Evolutionary conservation across 2,329 filamentous ascomycete species (phyloP), one percentile per base, ranked within the genome.

Genomic region (Ophiostoma ulmi): DNA sequence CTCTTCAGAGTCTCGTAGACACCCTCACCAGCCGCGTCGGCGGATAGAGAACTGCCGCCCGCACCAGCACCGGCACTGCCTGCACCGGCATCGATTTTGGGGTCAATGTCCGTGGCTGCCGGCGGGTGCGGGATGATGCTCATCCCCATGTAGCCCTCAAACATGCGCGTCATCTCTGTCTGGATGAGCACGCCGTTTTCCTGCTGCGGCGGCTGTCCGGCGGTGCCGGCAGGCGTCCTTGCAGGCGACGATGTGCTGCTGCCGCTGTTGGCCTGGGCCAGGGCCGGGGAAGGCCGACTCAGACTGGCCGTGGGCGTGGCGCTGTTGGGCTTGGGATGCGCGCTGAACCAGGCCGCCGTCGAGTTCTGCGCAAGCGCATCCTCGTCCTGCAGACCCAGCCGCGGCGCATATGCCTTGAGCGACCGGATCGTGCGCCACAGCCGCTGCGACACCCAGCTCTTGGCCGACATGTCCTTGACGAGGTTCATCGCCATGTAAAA

Each of bases 401-500:
- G 86, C 0, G 90, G 89, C 0, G 89, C 91, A 7, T 92, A 87
- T 72, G 91, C 87, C 75, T 91, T 91, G 52, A 94, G 84, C 0
- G 88, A 87, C 52, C 85, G 84, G 69, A 93, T 88, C 0, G 89
- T 92, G 73, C 86, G 86, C 91, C 91, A 94, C 1, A 94, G 80
- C 0, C 91, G 84, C 74, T 91, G 88, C 6, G 88, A 90, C 1
- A 93, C 88, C 80, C 87, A 91, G 36, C 88, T 91, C 75, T 89
- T 88, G 39, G 87, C 86, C 3, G 88, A 91, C 70, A 94, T 84
- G 70, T 90, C 89, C 73, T 91, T 89, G 55, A 94, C 87, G 3
- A 94, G 82, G 70, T 92, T 90, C 0, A 94, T 84, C 0, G 89
- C 90, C 84, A 91, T 88, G 80, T 93, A 92, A 76, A 94, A 94